These are phyloP conservation scores for Trichoderma sp. DNA, from an alignment of 2,329 filamentous ascomycete species.

Conservation along the genomic window DNA sequence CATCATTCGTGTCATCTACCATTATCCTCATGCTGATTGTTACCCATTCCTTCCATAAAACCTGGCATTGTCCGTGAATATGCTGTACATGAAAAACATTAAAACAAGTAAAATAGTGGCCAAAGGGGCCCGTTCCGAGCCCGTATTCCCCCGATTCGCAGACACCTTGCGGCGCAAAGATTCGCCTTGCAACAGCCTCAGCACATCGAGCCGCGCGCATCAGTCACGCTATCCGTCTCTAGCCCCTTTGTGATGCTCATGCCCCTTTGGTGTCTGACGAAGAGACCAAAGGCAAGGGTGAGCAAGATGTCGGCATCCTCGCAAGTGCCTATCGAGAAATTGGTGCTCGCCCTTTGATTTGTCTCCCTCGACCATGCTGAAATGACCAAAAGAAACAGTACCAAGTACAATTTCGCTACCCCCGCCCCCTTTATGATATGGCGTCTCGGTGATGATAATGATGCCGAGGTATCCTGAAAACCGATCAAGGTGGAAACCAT, in stretches of 20 bases:
- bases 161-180: not conserved
- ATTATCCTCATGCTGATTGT: conserved; percentile 28
- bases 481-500: conserved; percentile 5
- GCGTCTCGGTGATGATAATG: conserved; percentile 15
- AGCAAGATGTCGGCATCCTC: not conserved
- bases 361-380: not conserved
- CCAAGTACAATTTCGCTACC: not conserved
- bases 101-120: conserved; percentile 25
- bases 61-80: conserved; percentile 30
- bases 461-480: conserved; percentile 33
- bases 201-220: not conserved
- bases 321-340: not conserved
- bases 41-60: conserved; percentile 27
- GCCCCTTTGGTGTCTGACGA: not conserved
- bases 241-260: not conserved
- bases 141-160: conserved; percentile 1
- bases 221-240: conserved; percentile 1
- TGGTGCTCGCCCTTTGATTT: not conserved
- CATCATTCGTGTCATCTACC: conserved; percentile 24
- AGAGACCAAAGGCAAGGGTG: not conserved
- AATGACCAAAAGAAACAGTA: conserved; percentile 11
- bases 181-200: conserved; percentile 5
- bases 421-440: not conserved
- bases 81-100: conserved; percentile 30
- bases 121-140: conserved; percentile 23